Base-by-base conservation (phyloP, 2,329 filamentous ascomycete species). In the Diaporthe amygdali region DNA sequence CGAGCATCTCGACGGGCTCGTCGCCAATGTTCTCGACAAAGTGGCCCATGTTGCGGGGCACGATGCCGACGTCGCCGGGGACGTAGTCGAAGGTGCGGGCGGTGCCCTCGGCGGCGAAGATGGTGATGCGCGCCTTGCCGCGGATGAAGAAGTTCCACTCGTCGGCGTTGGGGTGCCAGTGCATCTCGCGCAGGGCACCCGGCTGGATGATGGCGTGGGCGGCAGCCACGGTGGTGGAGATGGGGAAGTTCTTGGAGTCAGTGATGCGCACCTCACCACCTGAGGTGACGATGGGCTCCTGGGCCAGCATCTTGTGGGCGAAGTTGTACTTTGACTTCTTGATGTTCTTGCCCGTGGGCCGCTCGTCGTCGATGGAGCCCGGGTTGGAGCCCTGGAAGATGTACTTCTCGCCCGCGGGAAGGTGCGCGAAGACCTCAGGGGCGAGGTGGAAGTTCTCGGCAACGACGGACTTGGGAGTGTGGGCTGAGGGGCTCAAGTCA, bases 11-110 rank as follows among this genome's bases (percentile, higher is more conserved):
- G 2, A 95, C 81, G 22, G 92, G 89, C 79, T 94, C 92, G 61
- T 93, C 89, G n/a, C 92, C 91, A 49, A 94, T 89, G 76, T 95
- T 95, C 85, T 96, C 93, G 68, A 96, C 92, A 78, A 94, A 95
- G 78, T 95, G 93, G 3, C 92, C 93, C 86, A 93, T 94, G 78
- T 93, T 94, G 77, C 86, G 86, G 0, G 93, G 93, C 7, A 95
- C 92, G 73, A 95, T 93, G 17, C 91, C 93, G 0, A 94, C 92
- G 76, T 95, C 93, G 2, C 93, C 93, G 1, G 92, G 87, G 7
- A 87, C 82, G 79, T 93, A 95, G 82, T 95, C 90, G 77, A 95
- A 95, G 0, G 93, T 95, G 30, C 92, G 86, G 0, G 93, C 92
- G 27, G 84, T 89, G 34, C 90, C 89, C 75, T 92, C 88, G 2